Percentiles rank a stretch among this genome's conserved stretches.
phyloP scores from a whole-genome alignment of 208 protist genomes.

The Crithidia sp. region DNA sequence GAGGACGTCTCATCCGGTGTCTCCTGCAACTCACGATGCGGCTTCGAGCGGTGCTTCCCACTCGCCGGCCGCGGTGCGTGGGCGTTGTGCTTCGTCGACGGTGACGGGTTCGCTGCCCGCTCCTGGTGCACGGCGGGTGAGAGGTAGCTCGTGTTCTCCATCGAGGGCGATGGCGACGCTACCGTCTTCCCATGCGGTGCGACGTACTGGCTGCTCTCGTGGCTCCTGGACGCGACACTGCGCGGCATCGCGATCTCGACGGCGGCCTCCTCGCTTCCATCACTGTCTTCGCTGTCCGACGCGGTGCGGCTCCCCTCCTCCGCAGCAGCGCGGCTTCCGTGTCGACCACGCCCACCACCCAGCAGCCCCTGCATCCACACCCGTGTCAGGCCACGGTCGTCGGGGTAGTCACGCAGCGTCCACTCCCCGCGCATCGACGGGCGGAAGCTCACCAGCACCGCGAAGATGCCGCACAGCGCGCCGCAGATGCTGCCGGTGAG shows the following conservation, averaged over 20 bases:
- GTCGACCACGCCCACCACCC: not conserved
- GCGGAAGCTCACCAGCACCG: slow-evolving; percentile 41
- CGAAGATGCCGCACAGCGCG: slow-evolving; percentile 38
- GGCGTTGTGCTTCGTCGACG: not conserved
- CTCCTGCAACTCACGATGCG: not conserved
- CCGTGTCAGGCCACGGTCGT: slow-evolving; percentile 8
- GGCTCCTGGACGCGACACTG: not conserved
- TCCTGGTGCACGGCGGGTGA: slow-evolving; percentile 5
- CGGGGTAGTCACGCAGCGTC: slow-evolving; percentile 45
- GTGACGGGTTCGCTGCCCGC: slow-evolving; percentile 5
- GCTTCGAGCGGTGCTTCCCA: not conserved
- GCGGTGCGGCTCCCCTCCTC: not conserved
- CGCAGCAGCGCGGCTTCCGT: not conserved
- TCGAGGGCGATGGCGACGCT: not conserved
- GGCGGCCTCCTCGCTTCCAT: not conserved
- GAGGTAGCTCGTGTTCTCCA: not conserved
- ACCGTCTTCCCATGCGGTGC: not conserved
- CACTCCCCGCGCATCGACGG: slow-evolving; percentile 41
- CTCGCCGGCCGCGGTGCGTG: not conserved
- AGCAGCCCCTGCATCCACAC: not conserved
- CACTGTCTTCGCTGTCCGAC: not conserved
- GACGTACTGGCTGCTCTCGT: not conserved
- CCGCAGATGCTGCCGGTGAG: slow-evolving; percentile 73
- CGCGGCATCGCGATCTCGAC: not conserved
- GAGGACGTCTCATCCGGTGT: not conserved